Percentiles rank a stretch among this genome's conserved stretches.
Conservation (phyloP, 768 basidiomycete species). For the Russula sp. region DNA sequence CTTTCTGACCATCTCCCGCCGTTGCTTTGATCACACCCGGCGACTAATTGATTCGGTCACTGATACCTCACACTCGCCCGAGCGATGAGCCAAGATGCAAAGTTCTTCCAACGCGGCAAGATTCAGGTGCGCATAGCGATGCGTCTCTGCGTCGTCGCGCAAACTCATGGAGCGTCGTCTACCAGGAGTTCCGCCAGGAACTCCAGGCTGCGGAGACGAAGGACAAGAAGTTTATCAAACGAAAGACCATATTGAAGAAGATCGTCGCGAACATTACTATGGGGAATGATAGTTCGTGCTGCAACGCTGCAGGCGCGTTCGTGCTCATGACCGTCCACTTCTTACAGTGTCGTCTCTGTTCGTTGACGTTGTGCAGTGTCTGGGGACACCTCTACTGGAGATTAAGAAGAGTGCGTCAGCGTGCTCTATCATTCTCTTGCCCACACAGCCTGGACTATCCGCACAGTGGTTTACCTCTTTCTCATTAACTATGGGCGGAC, state of each 20-base stretch:
- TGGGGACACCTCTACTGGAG: slow-evolving; percentile 91
- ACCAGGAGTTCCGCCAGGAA: slow-evolving; percentile 83
- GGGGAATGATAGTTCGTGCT: slow-evolving; percentile 92
- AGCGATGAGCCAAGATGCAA: slow-evolving; percentile 67
- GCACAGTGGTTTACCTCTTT: slow-evolving; percentile 92
- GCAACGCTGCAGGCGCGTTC: slow-evolving; percentile 5
- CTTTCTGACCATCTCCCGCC: not conserved
- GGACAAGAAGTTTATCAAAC: slow-evolving; percentile 92
- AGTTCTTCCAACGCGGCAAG: slow-evolving; percentile 88
- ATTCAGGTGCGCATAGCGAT: slow-evolving; percentile 56
- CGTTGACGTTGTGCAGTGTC: slow-evolving; percentile 90
- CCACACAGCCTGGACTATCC: not conserved
- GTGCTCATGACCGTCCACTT: slow-evolving; percentile 20
- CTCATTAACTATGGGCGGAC: slow-evolving; percentile 94
- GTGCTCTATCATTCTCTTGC: not conserved
- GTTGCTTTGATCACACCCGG: not conserved
- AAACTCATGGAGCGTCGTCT: slow-evolving; percentile 16
- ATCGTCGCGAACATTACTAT: slow-evolving; percentile 99
- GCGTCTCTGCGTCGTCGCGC: not conserved
- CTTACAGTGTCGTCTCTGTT: slow-evolving; percentile 84
- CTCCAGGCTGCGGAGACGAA: slow-evolving; percentile 87
- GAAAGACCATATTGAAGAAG: slow-evolving; percentile 94
- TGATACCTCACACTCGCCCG: not conserved
- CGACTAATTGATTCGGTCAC: not conserved
- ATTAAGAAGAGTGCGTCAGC: slow-evolving; percentile 90